Base-by-base conservation (phyloP, 2,329 filamentous ascomycete species). In the Venturia carpophila region DNA sequence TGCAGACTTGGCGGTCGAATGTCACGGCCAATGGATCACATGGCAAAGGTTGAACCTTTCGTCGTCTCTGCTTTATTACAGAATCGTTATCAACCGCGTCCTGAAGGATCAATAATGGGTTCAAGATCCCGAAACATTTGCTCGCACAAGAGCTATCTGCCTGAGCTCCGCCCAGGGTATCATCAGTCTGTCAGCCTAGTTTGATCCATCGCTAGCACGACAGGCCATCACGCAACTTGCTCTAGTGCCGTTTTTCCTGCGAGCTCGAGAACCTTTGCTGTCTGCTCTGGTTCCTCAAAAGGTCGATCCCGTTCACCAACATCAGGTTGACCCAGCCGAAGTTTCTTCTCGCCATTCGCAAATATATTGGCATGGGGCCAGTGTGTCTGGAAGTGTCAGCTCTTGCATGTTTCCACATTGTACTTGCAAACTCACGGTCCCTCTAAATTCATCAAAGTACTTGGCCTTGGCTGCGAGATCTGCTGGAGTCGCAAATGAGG, bases 281-380 rank as follows among this genome's bases (percentile, higher is more conserved):
- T 49, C 5, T 11, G 47, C 47, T 49, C 47, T 49, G 47, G 47
- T 27, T 49, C 47, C 9, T 49, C 47, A 21, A 49, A 49, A 27
- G 47, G 47, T 21, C 47, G 47, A n/a, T 49, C 47, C 21, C 47
- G 47, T 11, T 49, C 47, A 11, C 47, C 47, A 27, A 27, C 27
- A 49, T 49, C 47, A 49, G 47, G 7, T 5, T 49, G 19, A 5
- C 47, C 47, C 11, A 49, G 47, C 10, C 47, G 47, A 15, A 15
- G 47, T 49, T 49, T 49, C 47, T 49, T 49, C 21, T 49, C 47
- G 11, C 47, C 47, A 49, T 27, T 27, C 11, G 47, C 21, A n/a
- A 49, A 49, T 49, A 49, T 49, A 21, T 49, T 49, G 21, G 47
- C 47, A 27, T 49, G 47, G 11, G 47, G 47, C 47, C 47, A 49